Percentiles rank a stretch among this genome's conserved stretches.
These are phyloP conservation scores for Acanthochlamys bracteata DNA, from an alignment of 106 monocot species.

Conservation along the genomic window DNA sequence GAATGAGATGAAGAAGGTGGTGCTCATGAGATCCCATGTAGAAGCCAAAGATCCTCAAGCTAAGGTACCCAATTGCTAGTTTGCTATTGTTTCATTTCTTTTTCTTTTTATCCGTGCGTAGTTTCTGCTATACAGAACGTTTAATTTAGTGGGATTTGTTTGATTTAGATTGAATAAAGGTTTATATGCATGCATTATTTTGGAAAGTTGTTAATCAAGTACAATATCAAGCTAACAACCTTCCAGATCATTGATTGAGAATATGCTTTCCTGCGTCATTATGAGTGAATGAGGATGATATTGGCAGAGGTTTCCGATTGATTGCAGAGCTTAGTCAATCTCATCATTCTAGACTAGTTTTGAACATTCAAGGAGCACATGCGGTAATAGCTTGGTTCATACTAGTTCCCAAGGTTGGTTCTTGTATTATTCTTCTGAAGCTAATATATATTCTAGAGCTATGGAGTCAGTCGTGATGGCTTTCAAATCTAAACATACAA, in stretches of 20 bases:
- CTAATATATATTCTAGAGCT: too few relatives aligned
- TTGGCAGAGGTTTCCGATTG: too few relatives aligned
- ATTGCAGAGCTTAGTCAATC: too few relatives aligned
- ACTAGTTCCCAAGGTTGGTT: too few relatives aligned
- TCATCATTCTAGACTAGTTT: too few relatives aligned
- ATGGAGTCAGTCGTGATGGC: too few relatives aligned
- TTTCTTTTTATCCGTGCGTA: not conserved
- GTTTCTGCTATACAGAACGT: not conserved
- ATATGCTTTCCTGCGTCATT: too few relatives aligned
- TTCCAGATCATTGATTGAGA: not conserved
- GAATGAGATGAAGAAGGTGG: conserved; percentile 1
- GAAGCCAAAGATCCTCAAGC: not conserved
- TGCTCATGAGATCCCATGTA: not conserved
- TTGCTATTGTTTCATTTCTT: not conserved
- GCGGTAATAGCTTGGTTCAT: too few relatives aligned
- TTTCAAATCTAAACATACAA: too few relatives aligned
- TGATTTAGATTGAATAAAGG: not conserved
- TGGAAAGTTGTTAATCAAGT: not conserved
- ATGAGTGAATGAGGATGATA: too few relatives aligned
- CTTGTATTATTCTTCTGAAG: too few relatives aligned
- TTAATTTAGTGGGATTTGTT: not conserved
- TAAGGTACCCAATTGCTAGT: not conserved
- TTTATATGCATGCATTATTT: not conserved
- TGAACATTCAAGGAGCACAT: too few relatives aligned
- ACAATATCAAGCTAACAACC: not conserved